These are phyloP conservation scores for Candida nonsorbophila DNA, from an alignment of 805 yeast species.

Conservation along the genomic window DNA sequence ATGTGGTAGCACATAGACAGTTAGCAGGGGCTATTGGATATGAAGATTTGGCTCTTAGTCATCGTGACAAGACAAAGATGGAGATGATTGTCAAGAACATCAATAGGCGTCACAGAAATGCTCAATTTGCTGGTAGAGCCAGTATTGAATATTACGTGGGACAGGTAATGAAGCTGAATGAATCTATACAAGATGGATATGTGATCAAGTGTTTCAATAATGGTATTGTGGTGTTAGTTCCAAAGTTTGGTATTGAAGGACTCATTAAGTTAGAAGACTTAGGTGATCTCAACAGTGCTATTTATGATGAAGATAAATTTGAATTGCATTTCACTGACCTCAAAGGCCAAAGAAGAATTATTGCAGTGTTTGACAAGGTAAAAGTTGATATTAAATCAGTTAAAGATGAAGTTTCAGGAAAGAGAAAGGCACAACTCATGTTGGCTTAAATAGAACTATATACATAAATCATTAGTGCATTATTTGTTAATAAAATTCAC, in stretches of 20 bases:
- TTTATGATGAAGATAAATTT: constrained; percentile 74
- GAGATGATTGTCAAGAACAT: constrained; percentile 84
- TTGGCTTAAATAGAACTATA: constrained; percentile 20
- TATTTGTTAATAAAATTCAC: constrained; percentile 38
- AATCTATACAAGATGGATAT: constrained; percentile 79
- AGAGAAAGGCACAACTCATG: constrained; percentile 80
- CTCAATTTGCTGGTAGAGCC: constrained; percentile 98
- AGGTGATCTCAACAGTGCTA: constrained; percentile 57
- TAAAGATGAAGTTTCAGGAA: constrained; percentile 83
- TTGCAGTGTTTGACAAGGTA: constrained; percentile 81
- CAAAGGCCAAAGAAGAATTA: constrained; percentile 39
- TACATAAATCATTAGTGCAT: not conserved
- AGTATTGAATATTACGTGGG: constrained; percentile 97
- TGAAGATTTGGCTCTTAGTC: constrained; percentile 74
- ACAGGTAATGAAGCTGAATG: constrained; percentile 87
- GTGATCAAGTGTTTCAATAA: constrained; percentile 88
- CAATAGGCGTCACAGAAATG: constrained; percentile 92
- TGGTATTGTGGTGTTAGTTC: constrained; percentile 92
- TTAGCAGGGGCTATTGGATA: constrained; percentile 97
- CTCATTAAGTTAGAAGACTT: constrained; percentile 76
- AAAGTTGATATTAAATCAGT: constrained; percentile 77
- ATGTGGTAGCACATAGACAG: constrained; percentile 95
- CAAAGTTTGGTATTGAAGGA: constrained; percentile 94
- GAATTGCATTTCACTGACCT: constrained; percentile 54
- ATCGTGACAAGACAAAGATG: constrained; percentile 86